A percentile compares a stretch with the other conserved stretches of the same genome.
Conservation (phyloP, 768 basidiomycete species). For the Xerocomus potaroensis region DNA sequence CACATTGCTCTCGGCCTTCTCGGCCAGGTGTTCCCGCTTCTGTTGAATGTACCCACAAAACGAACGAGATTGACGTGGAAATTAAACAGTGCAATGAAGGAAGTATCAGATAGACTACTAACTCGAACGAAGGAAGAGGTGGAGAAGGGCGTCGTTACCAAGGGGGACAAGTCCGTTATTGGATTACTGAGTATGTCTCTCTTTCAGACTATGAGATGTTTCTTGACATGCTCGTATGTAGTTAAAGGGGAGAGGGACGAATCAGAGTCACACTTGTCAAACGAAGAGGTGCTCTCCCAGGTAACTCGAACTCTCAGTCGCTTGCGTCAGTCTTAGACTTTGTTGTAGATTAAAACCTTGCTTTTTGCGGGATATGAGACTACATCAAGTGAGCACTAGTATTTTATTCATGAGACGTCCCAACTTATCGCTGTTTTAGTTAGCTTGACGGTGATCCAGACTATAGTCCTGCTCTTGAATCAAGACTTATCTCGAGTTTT, state of each 20-base stretch:
- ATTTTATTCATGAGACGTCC: not conserved
- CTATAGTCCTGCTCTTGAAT: not conserved
- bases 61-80: conserved; percentile 20
- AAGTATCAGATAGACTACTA: conserved; percentile 33
- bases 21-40: conserved; percentile 25
- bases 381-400: conserved; percentile 28
- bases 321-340: too few species aligned
- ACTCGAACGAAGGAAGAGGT: conserved; percentile 32
- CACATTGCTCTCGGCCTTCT: too few species aligned
- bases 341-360: conserved; percentile 35
- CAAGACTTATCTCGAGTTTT: too few species aligned
- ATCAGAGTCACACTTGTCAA: too few species aligned
- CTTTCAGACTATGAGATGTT: not conserved
- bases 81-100: conserved; percentile 29
- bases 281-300: too few species aligned
- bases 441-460: conserved; percentile 18
- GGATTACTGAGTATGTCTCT: conserved; percentile 36
- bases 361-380: conserved; percentile 39
- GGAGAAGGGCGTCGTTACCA: conserved; percentile 22
- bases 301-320: too few species aligned
- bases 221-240: conserved; percentile 9
- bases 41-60: conserved; percentile 31
- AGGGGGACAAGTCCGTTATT: conserved; percentile 34
- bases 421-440: conserved; percentile 5
- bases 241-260: conserved; percentile 33